phyloP scores from a whole-genome alignment of 2,329 filamentous ascomycete genomes.

The Geosmithia morbida region DNA sequence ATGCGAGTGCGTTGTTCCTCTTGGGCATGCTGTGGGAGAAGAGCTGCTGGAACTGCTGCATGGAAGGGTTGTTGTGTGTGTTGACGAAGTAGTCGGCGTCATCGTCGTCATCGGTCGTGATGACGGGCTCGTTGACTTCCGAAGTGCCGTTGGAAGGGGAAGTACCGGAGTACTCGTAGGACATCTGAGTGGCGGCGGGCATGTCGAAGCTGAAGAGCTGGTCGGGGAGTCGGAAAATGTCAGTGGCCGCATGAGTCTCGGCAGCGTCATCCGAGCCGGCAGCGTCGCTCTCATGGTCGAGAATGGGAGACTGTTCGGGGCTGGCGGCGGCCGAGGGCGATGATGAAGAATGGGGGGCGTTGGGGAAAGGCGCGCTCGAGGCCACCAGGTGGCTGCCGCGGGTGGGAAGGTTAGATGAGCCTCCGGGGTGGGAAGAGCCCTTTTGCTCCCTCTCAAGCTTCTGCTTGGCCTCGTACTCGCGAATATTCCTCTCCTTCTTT shows the following conservation, averaged over 20 bases:
- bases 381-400: constrained; percentile 21
- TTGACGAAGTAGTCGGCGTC: background rate
- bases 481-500: constrained; percentile 45
- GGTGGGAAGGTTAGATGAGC: constrained; percentile 12
- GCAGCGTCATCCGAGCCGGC: background rate
- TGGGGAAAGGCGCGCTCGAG: constrained; percentile 24
- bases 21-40: background rate
- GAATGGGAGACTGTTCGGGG: background rate
- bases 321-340: background rate
- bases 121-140: background rate
- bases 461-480: constrained; percentile 23
- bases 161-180: background rate
- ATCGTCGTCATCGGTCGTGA: constrained; percentile 1
- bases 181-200: background rate
- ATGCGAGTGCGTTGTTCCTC: constrained; percentile 7
- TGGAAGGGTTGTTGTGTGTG: background rate
- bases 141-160: constrained; percentile 1
- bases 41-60: background rate
- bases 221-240: background rate
- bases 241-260: background rate
- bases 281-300: background rate
- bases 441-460: constrained; percentile 18
- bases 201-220: background rate
- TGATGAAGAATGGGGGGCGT: background rate
- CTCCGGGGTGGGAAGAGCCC: constrained; percentile 6